These are phyloP conservation scores for Phlebiopsis flavidoalba DNA, from an alignment of 768 basidiomycete species.

Conservation along the genomic window DNA sequence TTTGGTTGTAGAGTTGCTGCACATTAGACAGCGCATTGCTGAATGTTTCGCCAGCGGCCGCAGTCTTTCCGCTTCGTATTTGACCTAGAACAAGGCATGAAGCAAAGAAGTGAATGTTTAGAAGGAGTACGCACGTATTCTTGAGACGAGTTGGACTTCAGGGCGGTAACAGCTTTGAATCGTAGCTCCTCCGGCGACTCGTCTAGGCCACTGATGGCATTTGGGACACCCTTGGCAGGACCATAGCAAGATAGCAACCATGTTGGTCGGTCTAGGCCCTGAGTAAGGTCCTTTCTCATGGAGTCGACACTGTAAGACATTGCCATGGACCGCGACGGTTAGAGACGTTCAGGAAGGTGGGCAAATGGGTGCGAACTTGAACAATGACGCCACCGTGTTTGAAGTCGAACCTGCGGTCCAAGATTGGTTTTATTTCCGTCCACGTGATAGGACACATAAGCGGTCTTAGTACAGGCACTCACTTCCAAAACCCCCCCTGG, in stretches of 20 bases:
- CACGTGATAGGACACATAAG: neutral
- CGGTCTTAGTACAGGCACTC: slow-evolving; percentile 23
- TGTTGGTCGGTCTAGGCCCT: slow-evolving; percentile 53
- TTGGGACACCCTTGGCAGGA: slow-evolving; percentile 69
- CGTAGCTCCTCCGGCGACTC: slow-evolving; percentile 77
- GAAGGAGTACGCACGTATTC: slow-evolving; percentile 57
- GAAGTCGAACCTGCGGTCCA: slow-evolving; percentile 14
- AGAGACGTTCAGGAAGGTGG: slow-evolving; percentile 1
- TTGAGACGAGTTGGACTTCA: slow-evolving; percentile 45
- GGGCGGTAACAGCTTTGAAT: slow-evolving; percentile 53
- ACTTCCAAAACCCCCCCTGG: slow-evolving; percentile 47
- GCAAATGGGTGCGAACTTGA: slow-evolving; percentile 19
- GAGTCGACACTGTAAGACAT: slow-evolving; percentile 46
- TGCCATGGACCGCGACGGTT: neutral
- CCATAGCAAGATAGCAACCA: slow-evolving; percentile 82
- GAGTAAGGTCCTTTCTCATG: slow-evolving; percentile 59
- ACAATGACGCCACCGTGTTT: slow-evolving; percentile 9
- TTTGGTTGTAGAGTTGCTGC: slow-evolving; percentile 46
- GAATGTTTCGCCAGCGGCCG: slow-evolving; percentile 43
- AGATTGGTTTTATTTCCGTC: slow-evolving; percentile 15
- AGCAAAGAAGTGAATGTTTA: neutral
- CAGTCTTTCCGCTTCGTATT: slow-evolving; percentile 57
- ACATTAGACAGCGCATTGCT: slow-evolving; percentile 35
- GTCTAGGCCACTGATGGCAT: slow-evolving; percentile 61
- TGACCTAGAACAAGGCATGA: slow-evolving; percentile 28